Evolutionary conservation across 306 rosid genomes (phyloP).

Genomic region (Trifolium pratense): DNA sequence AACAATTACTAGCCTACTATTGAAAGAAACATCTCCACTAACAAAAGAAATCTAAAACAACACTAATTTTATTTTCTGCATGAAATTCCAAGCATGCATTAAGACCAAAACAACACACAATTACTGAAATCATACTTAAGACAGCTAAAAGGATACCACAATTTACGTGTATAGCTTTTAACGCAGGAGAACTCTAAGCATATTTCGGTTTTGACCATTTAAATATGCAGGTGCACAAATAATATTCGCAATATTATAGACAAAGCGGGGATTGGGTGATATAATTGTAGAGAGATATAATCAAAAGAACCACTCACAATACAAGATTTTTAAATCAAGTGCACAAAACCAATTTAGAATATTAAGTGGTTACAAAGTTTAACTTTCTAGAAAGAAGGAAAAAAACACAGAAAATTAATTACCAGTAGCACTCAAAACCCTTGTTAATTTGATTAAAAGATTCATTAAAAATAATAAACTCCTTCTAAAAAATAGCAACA

Average conservation of each 20-base stretch:
- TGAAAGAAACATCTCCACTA: not conserved
- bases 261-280: conserved; percentile 10
- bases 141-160: not conserved
- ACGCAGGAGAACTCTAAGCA: not conserved
- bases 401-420: conserved; percentile 5
- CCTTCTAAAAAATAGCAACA: conserved; percentile 11
- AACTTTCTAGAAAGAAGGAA: conserved; percentile 1
- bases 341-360: conserved; percentile 21
- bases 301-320: conserved; percentile 1
- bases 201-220: conserved; percentile 9
- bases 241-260: conserved; percentile 4
- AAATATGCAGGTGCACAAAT: conserved; percentile 1
- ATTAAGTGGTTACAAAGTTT: not conserved
- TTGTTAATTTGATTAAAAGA: not conserved
- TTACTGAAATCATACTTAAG: conserved; percentile 24
- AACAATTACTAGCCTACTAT: conserved; percentile 6
- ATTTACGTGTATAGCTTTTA: not conserved
- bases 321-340: conserved; percentile 1
- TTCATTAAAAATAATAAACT: conserved; percentile 25
- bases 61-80: not conserved
- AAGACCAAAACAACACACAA: conserved; percentile 1
- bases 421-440: not conserved
- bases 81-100: not conserved
- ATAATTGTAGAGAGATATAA: not conserved
- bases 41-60: not conserved